Evolutionary conservation across 805 yeast genomes (phyloP).

Genomic region (Grigorovia humatica): DNA sequence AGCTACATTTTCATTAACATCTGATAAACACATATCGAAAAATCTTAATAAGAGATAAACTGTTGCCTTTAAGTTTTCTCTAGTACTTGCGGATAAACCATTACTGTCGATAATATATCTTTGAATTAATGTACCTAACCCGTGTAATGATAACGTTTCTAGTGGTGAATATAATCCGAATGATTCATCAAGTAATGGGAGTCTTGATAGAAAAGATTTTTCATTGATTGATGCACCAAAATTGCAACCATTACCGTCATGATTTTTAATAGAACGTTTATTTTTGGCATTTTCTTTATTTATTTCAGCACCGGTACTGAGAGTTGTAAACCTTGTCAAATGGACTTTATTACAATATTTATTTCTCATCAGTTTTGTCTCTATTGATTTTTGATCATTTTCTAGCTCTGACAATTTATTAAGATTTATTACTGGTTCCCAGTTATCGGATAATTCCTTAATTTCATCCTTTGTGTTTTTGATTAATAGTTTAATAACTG

Average conservation of each 20-base stretch:
- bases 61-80: conserved; percentile 19
- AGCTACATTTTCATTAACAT: conserved; percentile 16
- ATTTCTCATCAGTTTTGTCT: conserved; percentile 23
- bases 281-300: not conserved
- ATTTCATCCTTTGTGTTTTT: conserved; percentile 12
- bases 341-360: conserved; percentile 16
- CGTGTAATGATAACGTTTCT: conserved; percentile 21
- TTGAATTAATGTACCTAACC: conserved; percentile 21
- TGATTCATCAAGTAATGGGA: conserved; percentile 22
- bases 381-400: conserved; percentile 14
- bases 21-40: conserved; percentile 20
- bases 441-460: conserved; percentile 5
- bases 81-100: not conserved
- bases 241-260: not conserved
- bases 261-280: not conserved
- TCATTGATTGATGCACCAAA: not conserved
- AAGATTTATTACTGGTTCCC: conserved; percentile 17
- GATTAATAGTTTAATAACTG: conserved; percentile 8
- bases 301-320: not conserved
- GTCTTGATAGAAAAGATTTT: conserved; percentile 5
- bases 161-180: conserved; percentile 23
- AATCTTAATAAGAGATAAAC: conserved; percentile 20
- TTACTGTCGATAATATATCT: not conserved
- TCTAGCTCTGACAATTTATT: conserved; percentile 4
- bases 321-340: conserved; percentile 17